Evolutionary conservation across 305 asterid species (phyloP).

Genomic region (Fraxinus platypoda): DNA sequence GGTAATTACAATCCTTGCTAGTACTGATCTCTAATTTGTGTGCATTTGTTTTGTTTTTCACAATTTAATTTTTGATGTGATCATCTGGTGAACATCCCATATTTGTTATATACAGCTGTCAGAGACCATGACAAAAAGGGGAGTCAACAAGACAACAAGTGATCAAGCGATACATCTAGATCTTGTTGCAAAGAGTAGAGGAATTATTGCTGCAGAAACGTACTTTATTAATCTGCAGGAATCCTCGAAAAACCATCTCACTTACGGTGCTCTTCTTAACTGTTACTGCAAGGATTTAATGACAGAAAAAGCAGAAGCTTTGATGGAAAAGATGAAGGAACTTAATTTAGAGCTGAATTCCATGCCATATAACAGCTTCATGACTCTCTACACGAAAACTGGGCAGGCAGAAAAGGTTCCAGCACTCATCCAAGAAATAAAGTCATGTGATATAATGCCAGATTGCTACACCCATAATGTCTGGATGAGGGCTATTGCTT

Average conservation of each 20-base stretch:
- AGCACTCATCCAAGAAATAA: conserved; percentile 79
- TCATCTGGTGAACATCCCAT: neutral
- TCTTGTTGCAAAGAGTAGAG: conserved; percentile 70
- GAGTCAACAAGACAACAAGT: conserved; percentile 81
- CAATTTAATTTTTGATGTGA: neutral
- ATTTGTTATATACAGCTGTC: conserved; percentile 57
- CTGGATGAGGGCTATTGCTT: conserved; percentile 97
- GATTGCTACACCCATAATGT: conserved; percentile 71
- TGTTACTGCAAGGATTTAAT: conserved; percentile 77
- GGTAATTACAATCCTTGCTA: neutral
- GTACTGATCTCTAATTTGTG: neutral
- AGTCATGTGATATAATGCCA: conserved; percentile 59
- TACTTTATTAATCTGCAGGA: conserved; percentile 72
- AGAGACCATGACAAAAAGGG: conserved; percentile 75
- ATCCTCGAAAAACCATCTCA: conserved; percentile 62
- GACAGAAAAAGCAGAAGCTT: conserved; percentile 67
- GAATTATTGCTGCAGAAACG: conserved; percentile 65
- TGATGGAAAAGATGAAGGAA: conserved; percentile 80
- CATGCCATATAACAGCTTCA: conserved; percentile 83
- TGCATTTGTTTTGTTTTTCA: neutral
- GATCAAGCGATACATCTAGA: conserved; percentile 90
- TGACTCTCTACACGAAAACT: conserved; percentile 66
- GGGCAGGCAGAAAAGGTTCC: conserved; percentile 58
- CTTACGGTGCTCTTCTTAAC: conserved; percentile 81
- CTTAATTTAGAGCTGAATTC: conserved; percentile 65